These are phyloP conservation scores for Tetrapisispora iriomotensis DNA, from an alignment of 805 yeast genomes.

Conservation along the genomic window DNA sequence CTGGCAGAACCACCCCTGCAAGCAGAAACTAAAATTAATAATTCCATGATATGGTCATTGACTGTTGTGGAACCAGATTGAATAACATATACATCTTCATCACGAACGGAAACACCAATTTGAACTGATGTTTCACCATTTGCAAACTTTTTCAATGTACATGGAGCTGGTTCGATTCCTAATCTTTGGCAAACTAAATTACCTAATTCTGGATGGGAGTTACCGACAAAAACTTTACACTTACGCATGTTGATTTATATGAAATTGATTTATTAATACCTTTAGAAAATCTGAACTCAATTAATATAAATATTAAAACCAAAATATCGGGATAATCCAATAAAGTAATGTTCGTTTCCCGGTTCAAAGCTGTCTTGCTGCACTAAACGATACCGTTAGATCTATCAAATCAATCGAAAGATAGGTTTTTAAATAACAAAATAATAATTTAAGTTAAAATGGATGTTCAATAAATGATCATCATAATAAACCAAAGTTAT, in stretches of 20 bases:
- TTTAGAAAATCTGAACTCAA: too few relatives aligned
- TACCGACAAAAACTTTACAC: slow-evolving; percentile 93
- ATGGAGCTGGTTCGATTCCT: slow-evolving; percentile 91
- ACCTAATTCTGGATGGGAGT: slow-evolving; percentile 94
- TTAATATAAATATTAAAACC: too few relatives aligned
- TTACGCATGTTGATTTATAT: slow-evolving; percentile 73
- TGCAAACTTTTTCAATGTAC: slow-evolving; percentile 82
- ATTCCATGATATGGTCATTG: slow-evolving; percentile 94
- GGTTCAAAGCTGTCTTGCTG: neutral
- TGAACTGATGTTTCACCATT: slow-evolving; percentile 97
- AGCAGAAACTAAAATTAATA: slow-evolving; percentile 84
- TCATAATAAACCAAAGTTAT: too few relatives aligned
- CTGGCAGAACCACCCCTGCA: slow-evolving; percentile 98
- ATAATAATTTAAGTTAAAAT: too few relatives aligned
- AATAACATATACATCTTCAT: slow-evolving; percentile 90
- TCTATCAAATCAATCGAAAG: slow-evolving; percentile 1
- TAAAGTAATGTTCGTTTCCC: neutral
- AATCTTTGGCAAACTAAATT: slow-evolving; percentile 77
- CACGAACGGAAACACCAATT: slow-evolving; percentile 89
- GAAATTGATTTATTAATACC: too few relatives aligned
- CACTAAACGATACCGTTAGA: neutral
- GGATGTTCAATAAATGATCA: too few relatives aligned
- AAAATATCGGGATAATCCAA: too few relatives aligned
- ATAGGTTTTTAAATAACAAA: neutral
- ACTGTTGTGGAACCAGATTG: slow-evolving; percentile 81